Base-by-base conservation (phyloP, 257 asterid genomes). In the Solanum etuberosum region DNA sequence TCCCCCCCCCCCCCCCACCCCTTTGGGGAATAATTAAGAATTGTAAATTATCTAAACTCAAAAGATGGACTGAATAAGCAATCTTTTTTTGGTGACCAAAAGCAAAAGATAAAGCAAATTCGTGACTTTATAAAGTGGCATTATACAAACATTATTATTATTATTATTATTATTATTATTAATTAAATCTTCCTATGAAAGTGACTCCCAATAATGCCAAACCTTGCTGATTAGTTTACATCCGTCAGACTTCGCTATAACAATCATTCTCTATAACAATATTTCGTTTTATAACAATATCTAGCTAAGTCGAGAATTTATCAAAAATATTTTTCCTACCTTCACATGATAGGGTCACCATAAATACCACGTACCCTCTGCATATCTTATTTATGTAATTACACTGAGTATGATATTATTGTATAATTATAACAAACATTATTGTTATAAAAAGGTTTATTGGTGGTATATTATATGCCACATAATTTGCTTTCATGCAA, bases 401-500 rank as follows among this genome's bases (percentile, higher is more conserved):
- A 46, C 20, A 46, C 2, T 43, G 54, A 13, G 20, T 51, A 16
- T 51, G 61, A 51, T 51, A 9, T 51, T 51, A 16, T 51, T 6
- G 61, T 5, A 6, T 51, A 51, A 16, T 16, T 51, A 51, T 51
- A 48, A 16, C 59, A 48, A 51, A 51, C 61, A 51, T 51, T 51
- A 54, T 61, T 61, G 27, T 23, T 23, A 25, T 15, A 35, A 15
- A 21, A 18, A 31, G 6, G 35, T 31, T 70, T 51, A 51, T 51
- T 70, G 13, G 18, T 1, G 20, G 7, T 15, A 72, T 72, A 72
- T 34, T 72, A 70, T 3, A 34, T 72, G 5, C 27, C 48, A 72
- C 16, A 38, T 65, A 83, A 54, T 4, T 86, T 86, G 77, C 81
- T 86, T 81, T 68, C 85, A n/a, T 86, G 83, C 86, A 72, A 87